Evolutionary conservation across 768 basidiomycete genomes (phyloP).

Genomic region (Mycena haematopus): DNA sequence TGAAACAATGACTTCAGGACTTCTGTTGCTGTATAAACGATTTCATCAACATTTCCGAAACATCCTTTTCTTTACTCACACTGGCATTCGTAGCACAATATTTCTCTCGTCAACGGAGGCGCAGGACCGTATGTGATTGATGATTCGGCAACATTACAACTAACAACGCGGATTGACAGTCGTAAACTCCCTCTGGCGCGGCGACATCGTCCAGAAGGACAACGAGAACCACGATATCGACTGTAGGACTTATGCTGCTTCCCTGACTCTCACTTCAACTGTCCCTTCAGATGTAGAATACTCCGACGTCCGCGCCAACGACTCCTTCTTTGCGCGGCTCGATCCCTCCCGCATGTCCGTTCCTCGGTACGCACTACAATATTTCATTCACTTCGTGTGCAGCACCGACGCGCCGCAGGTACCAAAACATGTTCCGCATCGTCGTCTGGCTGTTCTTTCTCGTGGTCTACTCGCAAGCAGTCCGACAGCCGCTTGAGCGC

Average conservation of each 20-base stretch:
- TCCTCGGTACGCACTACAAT: slow-evolving; percentile 56
- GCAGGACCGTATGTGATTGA: slow-evolving; percentile 65
- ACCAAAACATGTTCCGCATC: slow-evolving; percentile 86
- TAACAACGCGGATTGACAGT: slow-evolving; percentile 53
- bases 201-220: slow-evolving; percentile 80
- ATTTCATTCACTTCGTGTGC: not conserved
- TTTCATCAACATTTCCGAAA: not conserved
- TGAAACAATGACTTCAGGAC: too few relatives aligned
- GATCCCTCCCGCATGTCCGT: slow-evolving; percentile 82
- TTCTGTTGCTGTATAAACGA: too few relatives aligned
- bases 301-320: slow-evolving; percentile 51
- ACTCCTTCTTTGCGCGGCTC: slow-evolving; percentile 72
- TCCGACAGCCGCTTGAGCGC: slow-evolving; percentile 79
- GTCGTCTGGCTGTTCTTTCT: slow-evolving; percentile 81
- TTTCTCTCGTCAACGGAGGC: slow-evolving; percentile 88
- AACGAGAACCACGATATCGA: slow-evolving; percentile 79
- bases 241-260: slow-evolving; percentile 47
- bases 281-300: slow-evolving; percentile 67
- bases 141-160: not conserved
- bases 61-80: slow-evolving; percentile 2
- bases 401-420: slow-evolving; percentile 47
- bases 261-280: not conserved
- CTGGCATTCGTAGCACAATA: slow-evolving; percentile 57
- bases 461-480: slow-evolving; percentile 82
- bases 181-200: slow-evolving; percentile 82